Conservation (phyloP, 228 moss, liverwort and hornwort species). For the Sphagnum magellanicum region DNA sequence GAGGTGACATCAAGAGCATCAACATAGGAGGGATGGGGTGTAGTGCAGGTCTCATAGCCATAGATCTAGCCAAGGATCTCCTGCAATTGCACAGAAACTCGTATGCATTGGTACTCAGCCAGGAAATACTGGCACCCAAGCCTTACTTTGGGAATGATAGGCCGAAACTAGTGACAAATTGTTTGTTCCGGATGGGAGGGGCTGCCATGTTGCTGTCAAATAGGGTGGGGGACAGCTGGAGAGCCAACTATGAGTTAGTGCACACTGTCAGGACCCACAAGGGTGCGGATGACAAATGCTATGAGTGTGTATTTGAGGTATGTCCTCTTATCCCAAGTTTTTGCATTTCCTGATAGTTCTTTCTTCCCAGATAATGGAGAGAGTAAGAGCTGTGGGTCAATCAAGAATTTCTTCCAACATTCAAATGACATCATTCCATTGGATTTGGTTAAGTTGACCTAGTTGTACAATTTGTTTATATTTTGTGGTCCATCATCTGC, state of each 20-base stretch:
- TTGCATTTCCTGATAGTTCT: too few species aligned
- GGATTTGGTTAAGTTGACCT: too few species aligned
- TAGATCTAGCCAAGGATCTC: conserved; percentile 38
- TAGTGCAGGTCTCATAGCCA: conserved; percentile 31
- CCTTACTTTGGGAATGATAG: conserved; percentile 6
- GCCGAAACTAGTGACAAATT: conserved; percentile 6
- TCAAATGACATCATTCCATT: too few species aligned
- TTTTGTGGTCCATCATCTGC: too few species aligned
- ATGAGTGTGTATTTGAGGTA: not conserved
- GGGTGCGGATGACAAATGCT: conserved; percentile 5
- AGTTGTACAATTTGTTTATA: too few species aligned
- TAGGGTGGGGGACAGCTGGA: not conserved
- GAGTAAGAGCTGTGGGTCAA: too few species aligned
- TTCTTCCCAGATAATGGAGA: too few species aligned
- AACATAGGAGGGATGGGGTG: conserved; percentile 47
- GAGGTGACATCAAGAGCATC: conserved; percentile 34
- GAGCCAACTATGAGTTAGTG: conserved; percentile 3
- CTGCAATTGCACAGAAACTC: conserved; percentile 19
- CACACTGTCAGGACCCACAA: conserved; percentile 10
- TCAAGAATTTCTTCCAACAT: too few species aligned
- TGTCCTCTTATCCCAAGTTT: not conserved
- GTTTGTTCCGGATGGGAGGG: conserved; percentile 7
- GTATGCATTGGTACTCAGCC: conserved; percentile 3
- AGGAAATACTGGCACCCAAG: not conserved
- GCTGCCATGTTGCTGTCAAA: conserved; percentile 10